Evolutionary conservation across 345 rosid genomes (phyloP).

Genomic region (Salix arbutifolia): DNA sequence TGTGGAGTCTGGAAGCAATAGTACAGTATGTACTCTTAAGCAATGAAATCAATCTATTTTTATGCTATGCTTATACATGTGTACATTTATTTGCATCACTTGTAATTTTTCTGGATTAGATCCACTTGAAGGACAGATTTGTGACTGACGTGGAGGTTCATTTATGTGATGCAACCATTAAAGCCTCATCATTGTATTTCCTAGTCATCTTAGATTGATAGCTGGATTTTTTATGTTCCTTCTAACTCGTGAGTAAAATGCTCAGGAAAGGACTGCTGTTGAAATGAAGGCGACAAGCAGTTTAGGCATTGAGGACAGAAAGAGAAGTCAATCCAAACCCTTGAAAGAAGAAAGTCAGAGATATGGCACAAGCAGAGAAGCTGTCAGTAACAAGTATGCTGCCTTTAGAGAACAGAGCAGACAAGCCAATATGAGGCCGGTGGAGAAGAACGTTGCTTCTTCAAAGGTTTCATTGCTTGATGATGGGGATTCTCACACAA

Average conservation of each 20-base stretch:
- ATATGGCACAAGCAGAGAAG: slow-evolving; percentile 69
- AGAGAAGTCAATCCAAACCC: slow-evolving; percentile 43
- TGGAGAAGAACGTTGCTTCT: slow-evolving; percentile 57
- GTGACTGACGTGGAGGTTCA: background rate
- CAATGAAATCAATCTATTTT: background rate
- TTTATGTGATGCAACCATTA: background rate
- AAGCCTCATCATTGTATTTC: background rate
- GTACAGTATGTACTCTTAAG: slow-evolving; percentile 36
- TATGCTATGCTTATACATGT: background rate
- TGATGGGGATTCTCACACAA: slow-evolving; percentile 28
- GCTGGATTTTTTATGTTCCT: background rate
- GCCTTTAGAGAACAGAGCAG: slow-evolving; percentile 75
- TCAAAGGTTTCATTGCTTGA: slow-evolving; percentile 81
- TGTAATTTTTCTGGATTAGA: background rate
- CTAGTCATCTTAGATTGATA: background rate
- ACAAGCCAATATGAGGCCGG: slow-evolving; percentile 42
- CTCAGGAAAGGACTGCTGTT: slow-evolving; percentile 56
- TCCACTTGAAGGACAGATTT: background rate
- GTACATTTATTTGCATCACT: background rate
- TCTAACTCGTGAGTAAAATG: slow-evolving; percentile 16
- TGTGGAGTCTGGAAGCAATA: slow-evolving; percentile 52
- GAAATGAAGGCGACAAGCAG: slow-evolving; percentile 61
- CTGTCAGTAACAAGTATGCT: slow-evolving; percentile 78
- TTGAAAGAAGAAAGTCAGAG: slow-evolving; percentile 56
- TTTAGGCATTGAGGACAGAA: slow-evolving; percentile 17